Evolutionary conservation across 371 early-diverging fungal genomes (phyloP).

Genomic region (Mucor indicus): DNA sequence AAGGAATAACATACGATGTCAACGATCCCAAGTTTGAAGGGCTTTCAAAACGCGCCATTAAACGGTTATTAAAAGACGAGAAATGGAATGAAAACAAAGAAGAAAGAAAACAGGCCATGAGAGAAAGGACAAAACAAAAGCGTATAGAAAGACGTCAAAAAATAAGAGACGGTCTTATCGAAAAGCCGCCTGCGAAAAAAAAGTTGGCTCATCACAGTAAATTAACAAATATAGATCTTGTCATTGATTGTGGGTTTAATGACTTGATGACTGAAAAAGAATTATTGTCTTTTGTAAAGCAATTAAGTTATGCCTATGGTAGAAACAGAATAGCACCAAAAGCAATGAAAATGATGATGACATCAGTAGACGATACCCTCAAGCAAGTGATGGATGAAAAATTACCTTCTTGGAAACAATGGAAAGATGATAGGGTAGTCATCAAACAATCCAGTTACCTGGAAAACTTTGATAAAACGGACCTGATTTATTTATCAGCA

Average conservation of each 20-base stretch:
- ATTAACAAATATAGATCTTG: constrained; percentile 39
- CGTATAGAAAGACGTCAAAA: constrained; percentile 21
- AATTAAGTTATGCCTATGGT: constrained; percentile 38
- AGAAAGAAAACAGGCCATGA: constrained; percentile 14
- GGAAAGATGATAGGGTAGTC: constrained; percentile 29
- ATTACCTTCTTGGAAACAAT: constrained; percentile 35
- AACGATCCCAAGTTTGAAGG: constrained; percentile 41
- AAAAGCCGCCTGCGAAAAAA: constrained; percentile 25
- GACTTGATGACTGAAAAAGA: constrained; percentile 74
- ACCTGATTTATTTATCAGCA: constrained; percentile 85
- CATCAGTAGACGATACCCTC: constrained; percentile 36
- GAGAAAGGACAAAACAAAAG: constrained; percentile 30
- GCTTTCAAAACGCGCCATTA: constrained; percentile 33
- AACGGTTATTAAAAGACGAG: constrained; percentile 33
- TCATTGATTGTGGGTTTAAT: constrained; percentile 76
- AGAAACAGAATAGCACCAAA: constrained; percentile 49
- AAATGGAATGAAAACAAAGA: constrained; percentile 35
- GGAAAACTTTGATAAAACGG: constrained; percentile 42
- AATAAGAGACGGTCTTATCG: constrained; percentile 30
- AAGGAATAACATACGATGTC: constrained; percentile 30
- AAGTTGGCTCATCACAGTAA: constrained; percentile 17
- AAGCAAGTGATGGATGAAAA: constrained; percentile 40
- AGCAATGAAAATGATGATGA: constrained; percentile 48
- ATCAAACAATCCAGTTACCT: constrained; percentile 30
- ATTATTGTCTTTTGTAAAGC: constrained; percentile 36